phyloP scores from a whole-genome alignment of 2,329 filamentous ascomycete species.

The Aspergillus nomiae region DNA sequence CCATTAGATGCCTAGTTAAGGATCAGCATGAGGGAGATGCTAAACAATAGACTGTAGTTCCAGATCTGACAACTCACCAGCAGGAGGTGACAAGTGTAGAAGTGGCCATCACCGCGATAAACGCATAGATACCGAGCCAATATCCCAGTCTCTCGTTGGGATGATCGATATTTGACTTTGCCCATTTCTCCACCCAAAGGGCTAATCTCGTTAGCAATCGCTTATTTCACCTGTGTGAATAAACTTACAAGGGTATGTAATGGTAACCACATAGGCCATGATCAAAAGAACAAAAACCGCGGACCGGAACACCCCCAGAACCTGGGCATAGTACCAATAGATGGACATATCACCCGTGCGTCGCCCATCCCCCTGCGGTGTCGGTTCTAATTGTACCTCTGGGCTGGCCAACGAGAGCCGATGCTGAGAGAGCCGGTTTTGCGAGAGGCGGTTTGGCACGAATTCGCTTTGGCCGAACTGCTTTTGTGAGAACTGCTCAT shows the following conservation, averaged over 20 bases:
- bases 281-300: background rate
- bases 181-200: background rate
- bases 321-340: constrained; percentile 9
- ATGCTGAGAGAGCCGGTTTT: background rate
- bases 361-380: background rate
- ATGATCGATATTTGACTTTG: background rate
- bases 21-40: background rate
- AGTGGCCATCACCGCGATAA: background rate
- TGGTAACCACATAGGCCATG: background rate
- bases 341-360: constrained; percentile 8
- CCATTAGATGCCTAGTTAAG: background rate
- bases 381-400: background rate
- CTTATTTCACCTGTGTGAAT: background rate
- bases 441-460: background rate
- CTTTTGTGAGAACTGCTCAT: background rate
- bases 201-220: background rate
- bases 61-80: background rate
- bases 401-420: background rate
- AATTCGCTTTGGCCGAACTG: background rate
- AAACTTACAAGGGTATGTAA: constrained; percentile 8
- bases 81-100: background rate
- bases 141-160: background rate
- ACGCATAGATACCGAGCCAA: background rate
- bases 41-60: background rate
- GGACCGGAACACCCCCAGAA: background rate